Evolutionary conservation across 2,329 filamentous ascomycete genomes (phyloP), one percentile per base, ranked within the genome.

Genomic region (Epichloe sylvatica): DNA sequence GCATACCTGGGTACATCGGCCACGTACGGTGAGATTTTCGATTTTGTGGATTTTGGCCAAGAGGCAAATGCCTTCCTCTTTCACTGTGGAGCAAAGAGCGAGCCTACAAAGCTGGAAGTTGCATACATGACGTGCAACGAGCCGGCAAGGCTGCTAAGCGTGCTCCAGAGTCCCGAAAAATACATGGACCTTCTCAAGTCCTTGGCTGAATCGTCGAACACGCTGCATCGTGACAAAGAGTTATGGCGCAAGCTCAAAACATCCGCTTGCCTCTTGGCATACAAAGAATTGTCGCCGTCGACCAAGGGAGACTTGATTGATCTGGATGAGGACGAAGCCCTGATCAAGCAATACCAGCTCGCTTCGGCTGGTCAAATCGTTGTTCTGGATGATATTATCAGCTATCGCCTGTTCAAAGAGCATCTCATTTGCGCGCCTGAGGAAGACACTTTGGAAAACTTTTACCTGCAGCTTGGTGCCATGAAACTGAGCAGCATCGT

Each of bases 1-100:
- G 89, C 84, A 54, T 98, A 95, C 63, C 73, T 98, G 2, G 92
- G 92, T 8, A 82, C 56, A 30, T 80, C 76, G 5, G 64, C 69
- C 2, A 74, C 73, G 7, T 98, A 94, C 59, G 84, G 80, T 11
- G 86, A 94, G 34, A 94, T 98, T 34, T 95, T 98, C 56, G 89
- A 97, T 62, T 98, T 96, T 65, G 90, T 97, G 13, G 86, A 97
- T 62, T 98, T 96, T 68, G 89, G 91, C 0, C 70, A 75, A 35
- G 82, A 91, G 61, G 91, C 87, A 2, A 97, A 97, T 59, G 74
- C 84, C 0, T 98, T 98, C 60, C 70, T 98, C 17, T 78, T 89
- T 57, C 86, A 86, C 54, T 87, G 90, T 55, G 92, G 92, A 9
- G 91, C 89, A 3, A 96, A 94, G 66, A 82, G 80, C 54, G 91